Evolutionary conservation across 331 rosid species (phyloP).

Genomic region (Pyracantha coccinea): DNA sequence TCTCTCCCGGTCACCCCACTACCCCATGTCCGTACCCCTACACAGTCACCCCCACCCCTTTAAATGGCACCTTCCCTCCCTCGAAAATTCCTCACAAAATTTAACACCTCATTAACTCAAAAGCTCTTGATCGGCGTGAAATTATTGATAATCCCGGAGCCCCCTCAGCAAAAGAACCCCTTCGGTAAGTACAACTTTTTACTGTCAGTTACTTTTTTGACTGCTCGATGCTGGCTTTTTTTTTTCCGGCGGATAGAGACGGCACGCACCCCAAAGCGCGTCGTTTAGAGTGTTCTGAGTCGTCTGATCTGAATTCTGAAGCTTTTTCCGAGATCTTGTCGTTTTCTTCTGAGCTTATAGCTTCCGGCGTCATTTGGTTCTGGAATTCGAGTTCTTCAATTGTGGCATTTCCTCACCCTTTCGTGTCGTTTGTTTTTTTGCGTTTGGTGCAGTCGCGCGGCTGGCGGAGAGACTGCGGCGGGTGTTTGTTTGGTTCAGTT

Average conservation of each 20-base stretch:
- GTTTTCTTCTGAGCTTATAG: background rate
- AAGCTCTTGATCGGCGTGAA: background rate
- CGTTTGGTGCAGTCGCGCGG: background rate
- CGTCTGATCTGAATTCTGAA: background rate
- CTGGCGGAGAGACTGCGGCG: background rate
- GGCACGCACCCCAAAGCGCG: background rate
- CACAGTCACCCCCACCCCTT: background rate
- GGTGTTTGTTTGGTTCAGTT: background rate
- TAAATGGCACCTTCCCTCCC: background rate
- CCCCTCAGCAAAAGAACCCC: background rate
- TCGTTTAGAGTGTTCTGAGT: background rate
- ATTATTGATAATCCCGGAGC: conserved; percentile 5
- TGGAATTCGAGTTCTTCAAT: background rate
- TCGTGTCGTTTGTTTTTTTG: background rate
- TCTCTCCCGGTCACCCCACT: conserved; percentile 21
- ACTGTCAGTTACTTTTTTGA: background rate
- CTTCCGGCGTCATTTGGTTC: background rate
- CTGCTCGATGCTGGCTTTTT: background rate
- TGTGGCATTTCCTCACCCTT: background rate
- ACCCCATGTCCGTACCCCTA: background rate
- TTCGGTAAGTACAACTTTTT: conserved; percentile 6
- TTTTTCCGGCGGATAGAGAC: conserved; percentile 6
- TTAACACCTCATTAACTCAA: background rate
- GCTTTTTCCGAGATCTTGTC: conserved; percentile 9
- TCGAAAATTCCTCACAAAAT: background rate